Percentiles rank a stretch among this genome's conserved stretches.
Evolutionary conservation across 2,329 filamentous ascomycete genomes (phyloP).

Genomic region (Paraconiothyrium brasiliense): DNA sequence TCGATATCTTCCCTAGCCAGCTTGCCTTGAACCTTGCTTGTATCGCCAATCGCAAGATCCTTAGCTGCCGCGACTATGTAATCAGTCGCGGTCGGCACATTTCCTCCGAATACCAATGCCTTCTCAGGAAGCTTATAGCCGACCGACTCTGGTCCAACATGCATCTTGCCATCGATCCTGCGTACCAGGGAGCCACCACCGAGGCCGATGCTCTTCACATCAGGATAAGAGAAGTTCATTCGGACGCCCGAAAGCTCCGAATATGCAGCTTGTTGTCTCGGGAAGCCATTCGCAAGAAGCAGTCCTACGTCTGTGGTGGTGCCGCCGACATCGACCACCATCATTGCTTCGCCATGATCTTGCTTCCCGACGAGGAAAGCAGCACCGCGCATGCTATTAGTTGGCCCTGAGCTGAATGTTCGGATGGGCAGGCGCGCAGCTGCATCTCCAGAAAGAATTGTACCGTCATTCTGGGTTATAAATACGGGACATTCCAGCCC

Average conservation of each 20-base stretch:
- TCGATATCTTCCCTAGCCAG: constrained; percentile 48
- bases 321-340: constrained; percentile 74
- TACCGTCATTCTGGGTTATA: constrained; percentile 64
- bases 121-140: constrained; percentile 66
- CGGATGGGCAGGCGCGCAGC: constrained; percentile 60
- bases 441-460: constrained; percentile 57
- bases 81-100: constrained; percentile 68
- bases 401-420: constrained; percentile 62
- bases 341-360: constrained; percentile 56
- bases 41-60: constrained; percentile 56
- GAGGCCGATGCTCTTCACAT: constrained; percentile 68
- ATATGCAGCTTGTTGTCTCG: constrained; percentile 69
- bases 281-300: constrained; percentile 69
- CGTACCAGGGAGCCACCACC: constrained; percentile 67
- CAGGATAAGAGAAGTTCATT: constrained; percentile 65
- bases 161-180: constrained; percentile 49
- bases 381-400: constrained; percentile 64
- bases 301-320: constrained; percentile 73
- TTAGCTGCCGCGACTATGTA: constrained; percentile 52
- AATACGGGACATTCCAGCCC: constrained; percentile 59
- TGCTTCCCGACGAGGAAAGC: constrained; percentile 50
- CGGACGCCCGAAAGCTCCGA: constrained; percentile 70
- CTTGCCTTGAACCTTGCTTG: constrained; percentile 46
- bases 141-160: constrained; percentile 70
- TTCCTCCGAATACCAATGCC: constrained; percentile 66